Conservation (phyloP, 139 green algal genomes). For the Bryopsis sp. region DNA sequence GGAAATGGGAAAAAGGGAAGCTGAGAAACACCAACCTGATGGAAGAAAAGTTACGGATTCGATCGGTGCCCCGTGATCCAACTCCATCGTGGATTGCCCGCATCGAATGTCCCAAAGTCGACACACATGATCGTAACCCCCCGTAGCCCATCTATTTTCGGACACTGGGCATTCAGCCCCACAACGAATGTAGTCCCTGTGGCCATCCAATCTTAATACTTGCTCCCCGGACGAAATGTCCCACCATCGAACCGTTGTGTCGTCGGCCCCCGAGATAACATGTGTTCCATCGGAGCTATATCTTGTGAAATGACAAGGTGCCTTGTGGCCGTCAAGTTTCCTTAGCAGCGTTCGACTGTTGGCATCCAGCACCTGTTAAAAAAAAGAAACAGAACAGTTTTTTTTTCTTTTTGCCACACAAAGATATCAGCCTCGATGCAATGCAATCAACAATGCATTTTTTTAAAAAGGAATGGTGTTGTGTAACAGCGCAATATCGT, state of each 20-base stretch:
- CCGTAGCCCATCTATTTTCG: conserved; percentile 58
- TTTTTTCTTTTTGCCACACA: too few relatives aligned
- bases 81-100: conserved; percentile 21
- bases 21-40: conserved; percentile 38
- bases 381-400: too few relatives aligned
- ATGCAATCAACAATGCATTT: too few relatives aligned
- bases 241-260: conserved; percentile 71
- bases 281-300: conserved; percentile 62
- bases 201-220: conserved; percentile 53
- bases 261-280: conserved; percentile 75
- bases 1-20: too few relatives aligned
- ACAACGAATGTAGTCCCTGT: conserved; percentile 81
- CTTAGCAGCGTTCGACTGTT: conserved; percentile 67
- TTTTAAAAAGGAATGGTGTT: too few relatives aligned
- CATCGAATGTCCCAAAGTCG: conserved; percentile 77
- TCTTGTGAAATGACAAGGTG: conserved; percentile 50
- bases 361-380: conserved; percentile 72
- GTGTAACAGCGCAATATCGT: too few relatives aligned
- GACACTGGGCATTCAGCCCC: conserved; percentile 39
- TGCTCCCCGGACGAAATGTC: conserved; percentile 60
- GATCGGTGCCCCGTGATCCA: conserved; percentile 73
- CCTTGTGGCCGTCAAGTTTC: conserved; percentile 74
- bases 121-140: conserved; percentile 76
- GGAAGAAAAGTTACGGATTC: conserved; percentile 75
- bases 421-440: too few relatives aligned